phyloP scores from a whole-genome alignment of 1,139 yeast genomes.

The Suhomyces yuchorum region DNA sequence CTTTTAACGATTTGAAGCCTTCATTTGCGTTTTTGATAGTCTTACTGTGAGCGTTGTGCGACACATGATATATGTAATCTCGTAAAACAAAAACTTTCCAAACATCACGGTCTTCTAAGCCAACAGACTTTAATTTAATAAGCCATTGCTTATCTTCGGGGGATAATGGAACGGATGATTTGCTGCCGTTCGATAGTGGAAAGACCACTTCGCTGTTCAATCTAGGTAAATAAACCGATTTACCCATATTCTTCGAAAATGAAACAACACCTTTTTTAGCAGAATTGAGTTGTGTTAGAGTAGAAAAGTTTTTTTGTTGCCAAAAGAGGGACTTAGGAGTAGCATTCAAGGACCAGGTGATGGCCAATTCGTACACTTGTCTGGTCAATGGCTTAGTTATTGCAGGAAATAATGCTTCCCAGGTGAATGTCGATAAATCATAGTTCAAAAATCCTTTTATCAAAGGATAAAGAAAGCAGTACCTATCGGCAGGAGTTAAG shows the following conservation, averaged over 20 bases:
- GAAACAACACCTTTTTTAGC: constrained; percentile 21
- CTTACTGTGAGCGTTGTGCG: constrained; percentile 30
- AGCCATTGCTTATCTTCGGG: constrained; percentile 79
- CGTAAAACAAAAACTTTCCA: constrained; percentile 81
- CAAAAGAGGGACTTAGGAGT: constrained; percentile 72
- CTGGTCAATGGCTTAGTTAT: constrained; percentile 67
- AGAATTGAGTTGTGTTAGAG: constrained; percentile 16
- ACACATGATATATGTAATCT: constrained; percentile 66
- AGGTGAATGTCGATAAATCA: constrained; percentile 68
- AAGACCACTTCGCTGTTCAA: constrained; percentile 20
- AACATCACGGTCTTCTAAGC: constrained; percentile 67
- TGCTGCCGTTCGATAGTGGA: constrained; percentile 20
- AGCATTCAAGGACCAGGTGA: constrained; percentile 73
- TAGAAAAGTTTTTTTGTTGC: constrained; percentile 51
- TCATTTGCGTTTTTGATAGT: constrained; percentile 3
- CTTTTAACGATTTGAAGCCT: constrained; percentile 13
- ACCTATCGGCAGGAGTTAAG: constrained; percentile 73
- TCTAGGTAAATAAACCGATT: constrained; percentile 40
- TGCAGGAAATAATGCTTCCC: constrained; percentile 66
- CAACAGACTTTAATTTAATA: constrained; percentile 65
- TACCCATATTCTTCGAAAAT: constrained; percentile 40
- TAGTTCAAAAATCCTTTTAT: constrained; percentile 76
- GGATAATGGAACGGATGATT: constrained; percentile 34
- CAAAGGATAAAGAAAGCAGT: constrained; percentile 81
- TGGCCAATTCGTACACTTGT: constrained; percentile 63